Evolutionary conservation across 768 basidiomycete genomes (phyloP), one percentile per base, ranked within the genome.

Genomic region (Hygrocybe punicea): DNA sequence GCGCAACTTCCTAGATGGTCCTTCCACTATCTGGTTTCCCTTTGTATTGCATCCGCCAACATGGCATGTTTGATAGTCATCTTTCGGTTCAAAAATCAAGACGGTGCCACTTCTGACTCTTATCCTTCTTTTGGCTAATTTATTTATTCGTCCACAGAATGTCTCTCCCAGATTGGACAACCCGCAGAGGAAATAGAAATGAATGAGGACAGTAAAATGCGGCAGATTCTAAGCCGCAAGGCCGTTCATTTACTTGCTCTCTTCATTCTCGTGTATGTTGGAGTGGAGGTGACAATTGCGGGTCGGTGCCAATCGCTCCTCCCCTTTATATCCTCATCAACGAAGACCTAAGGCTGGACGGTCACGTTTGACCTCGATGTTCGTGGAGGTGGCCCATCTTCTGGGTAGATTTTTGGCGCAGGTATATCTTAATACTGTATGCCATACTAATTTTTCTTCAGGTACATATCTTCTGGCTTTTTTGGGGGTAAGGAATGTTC

Each of bases 11-110:
- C 60, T 0, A 78, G 73, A 34, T 93, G 91, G 92, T 88, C 85
- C 1, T 86, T 88, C 67, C 87, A 93, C 67, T 94, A 85, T 64
- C 76, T 93, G 8, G 73, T 73, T 1, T 90, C 89, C 0, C 11
- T 57, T 10, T 8, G 34, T 35, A 50, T 52, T n/a, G 83, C 88
- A 0, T 54, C 83, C 14, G 60, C 74, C 40, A 91, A 89, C 60
- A 74, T 79, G 1, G 37, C 78, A 11, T 51, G 84, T 3, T 69
- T 93, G 4, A 60, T 78, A 2, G 55, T 63, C 2, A 81, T 89
- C 3, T 93, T 94, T 71, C 78, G 82, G n/a, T 70, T 87, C 50
- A 85, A 83, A 65, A 78, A 69, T 0, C 88, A 91, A 65, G 85
- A 91, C 63, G 84, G 91, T 86, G 48, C 39, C 11, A 10, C 16